These are phyloP conservation scores for Boechera retrofracta DNA, from an alignment of 345 rosid genomes.

Conservation along the genomic window DNA sequence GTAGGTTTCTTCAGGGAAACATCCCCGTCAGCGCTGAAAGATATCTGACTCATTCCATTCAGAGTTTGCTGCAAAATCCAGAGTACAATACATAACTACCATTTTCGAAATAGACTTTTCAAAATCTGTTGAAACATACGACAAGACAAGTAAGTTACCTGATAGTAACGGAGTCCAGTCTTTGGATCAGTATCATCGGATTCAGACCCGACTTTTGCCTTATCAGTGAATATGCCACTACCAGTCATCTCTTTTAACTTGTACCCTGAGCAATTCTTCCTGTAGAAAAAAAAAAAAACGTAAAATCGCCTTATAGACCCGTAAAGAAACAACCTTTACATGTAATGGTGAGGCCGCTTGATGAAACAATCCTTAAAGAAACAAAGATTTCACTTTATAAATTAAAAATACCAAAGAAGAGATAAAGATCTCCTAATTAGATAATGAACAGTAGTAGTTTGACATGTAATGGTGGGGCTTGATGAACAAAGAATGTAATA, in stretches of 20 bases:
- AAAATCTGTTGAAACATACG: conserved; percentile 8
- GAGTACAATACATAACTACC: not conserved
- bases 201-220: conserved; percentile 55
- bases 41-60: conserved; percentile 82
- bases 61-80: conserved; percentile 62
- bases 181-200: conserved; percentile 53
- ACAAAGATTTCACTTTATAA: not conserved
- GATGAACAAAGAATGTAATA: conserved; percentile 31
- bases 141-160: conserved; percentile 48
- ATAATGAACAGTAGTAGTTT: conserved; percentile 26
- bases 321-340: not conserved
- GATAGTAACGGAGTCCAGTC: conserved; percentile 72
- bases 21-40: conserved; percentile 71
- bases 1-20: conserved; percentile 78
- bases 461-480: conserved; percentile 44
- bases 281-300: not conserved
- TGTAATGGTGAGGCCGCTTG: no score
- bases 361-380: no score
- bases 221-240: conserved; percentile 68
- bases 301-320: not conserved
- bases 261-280: conserved; percentile 86
- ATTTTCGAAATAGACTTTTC: not conserved
- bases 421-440: conserved; percentile 12
- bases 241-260: conserved; percentile 89
- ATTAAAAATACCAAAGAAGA: not conserved